Conservation (phyloP, 225 moss, liverwort and hornwort genomes). For the Pseudoscleropodium purum region DNA sequence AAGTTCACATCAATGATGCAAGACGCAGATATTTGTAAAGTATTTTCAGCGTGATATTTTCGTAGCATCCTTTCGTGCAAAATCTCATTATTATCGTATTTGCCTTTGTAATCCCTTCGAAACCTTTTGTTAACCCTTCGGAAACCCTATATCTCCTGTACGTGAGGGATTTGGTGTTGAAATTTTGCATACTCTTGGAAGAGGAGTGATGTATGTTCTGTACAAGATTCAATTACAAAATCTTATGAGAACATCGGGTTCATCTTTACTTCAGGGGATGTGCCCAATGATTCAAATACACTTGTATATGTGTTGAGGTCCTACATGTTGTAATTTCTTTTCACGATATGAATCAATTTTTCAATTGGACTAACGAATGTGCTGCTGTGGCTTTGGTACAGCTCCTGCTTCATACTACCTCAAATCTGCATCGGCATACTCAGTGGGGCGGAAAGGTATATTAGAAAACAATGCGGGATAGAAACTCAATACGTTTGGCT, state of each 20-base stretch:
- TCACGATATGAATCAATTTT: neutral
- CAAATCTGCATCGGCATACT: conserved; percentile 33
- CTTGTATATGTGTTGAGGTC: neutral
- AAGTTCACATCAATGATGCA: neutral
- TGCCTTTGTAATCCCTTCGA: neutral
- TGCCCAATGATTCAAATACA: neutral
- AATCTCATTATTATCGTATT: neutral
- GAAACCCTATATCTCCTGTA: neutral
- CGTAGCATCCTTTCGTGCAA: neutral
- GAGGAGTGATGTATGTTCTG: neutral
- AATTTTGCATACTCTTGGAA: neutral
- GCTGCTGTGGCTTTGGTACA: conserved; percentile 15
- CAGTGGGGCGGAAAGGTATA: conserved; percentile 50
- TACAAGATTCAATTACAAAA: neutral
- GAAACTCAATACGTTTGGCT: neutral
- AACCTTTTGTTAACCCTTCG: neutral
- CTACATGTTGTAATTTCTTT: neutral
- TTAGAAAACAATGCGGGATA: neutral
- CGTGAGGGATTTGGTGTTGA: neutral
- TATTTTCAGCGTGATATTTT: neutral
- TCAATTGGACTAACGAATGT: neutral
- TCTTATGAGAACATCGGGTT: neutral
- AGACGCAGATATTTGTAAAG: neutral
- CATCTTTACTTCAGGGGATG: neutral
- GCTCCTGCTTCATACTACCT: conserved; percentile 27